Conservation (phyloP, 371 early-diverging fungal species). For the Mortierella sp. region DNA sequence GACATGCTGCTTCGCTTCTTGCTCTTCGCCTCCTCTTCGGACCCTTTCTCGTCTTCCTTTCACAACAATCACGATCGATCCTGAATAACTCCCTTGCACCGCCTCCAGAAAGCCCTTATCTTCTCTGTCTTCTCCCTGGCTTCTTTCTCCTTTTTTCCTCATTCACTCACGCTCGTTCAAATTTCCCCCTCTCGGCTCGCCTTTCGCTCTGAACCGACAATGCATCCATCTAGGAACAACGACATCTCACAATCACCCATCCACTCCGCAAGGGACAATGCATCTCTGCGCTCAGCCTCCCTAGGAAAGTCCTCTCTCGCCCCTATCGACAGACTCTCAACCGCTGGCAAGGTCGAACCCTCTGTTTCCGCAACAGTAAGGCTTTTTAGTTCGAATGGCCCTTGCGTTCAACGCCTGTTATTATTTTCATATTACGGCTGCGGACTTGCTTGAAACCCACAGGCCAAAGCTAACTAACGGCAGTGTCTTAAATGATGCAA, state of each 20-base stretch:
- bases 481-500: background rate
- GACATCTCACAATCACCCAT: background rate
- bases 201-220: slow-evolving; percentile 4
- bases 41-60: background rate
- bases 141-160: background rate
- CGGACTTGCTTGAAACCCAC: background rate
- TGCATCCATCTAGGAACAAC: slow-evolving; percentile 13
- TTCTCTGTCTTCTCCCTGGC: background rate
- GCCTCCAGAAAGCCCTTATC: background rate
- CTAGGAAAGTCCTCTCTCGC: slow-evolving; percentile 5
- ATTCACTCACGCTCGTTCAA: background rate
- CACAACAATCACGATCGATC: background rate
- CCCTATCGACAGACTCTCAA: slow-evolving; percentile 12
- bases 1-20: background rate
- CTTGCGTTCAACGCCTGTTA: background rate
- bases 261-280: slow-evolving; percentile 7
- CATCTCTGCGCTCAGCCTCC: slow-evolving; percentile 13
- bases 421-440: background rate
- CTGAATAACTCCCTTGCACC: background rate
- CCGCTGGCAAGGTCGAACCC: slow-evolving; percentile 18
- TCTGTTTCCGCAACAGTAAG: slow-evolving; percentile 35
- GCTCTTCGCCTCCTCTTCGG: too few species aligned
- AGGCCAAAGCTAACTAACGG: background rate
- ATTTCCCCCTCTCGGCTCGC: background rate
- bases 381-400: background rate